Evolutionary conservation across 192 early-diverging fungal genomes (phyloP).

Genomic region (Phycomyces nitens): DNA sequence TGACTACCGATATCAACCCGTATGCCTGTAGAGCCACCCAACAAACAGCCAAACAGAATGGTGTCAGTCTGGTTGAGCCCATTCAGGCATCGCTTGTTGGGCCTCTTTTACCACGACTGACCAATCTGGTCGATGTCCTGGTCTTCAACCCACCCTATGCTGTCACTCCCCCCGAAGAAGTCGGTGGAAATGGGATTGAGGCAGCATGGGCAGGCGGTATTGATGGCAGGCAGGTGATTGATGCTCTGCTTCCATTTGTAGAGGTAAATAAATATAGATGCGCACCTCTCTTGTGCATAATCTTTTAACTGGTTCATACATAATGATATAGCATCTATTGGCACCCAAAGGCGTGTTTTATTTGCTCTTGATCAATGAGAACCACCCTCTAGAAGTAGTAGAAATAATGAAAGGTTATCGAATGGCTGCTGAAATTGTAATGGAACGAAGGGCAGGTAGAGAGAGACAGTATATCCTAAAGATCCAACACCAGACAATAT

Average conservation of each 20-base stretch:
- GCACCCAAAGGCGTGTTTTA: constrained; percentile 76
- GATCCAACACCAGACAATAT: constrained; percentile 28
- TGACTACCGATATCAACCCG: constrained; percentile 84
- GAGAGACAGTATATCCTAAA: constrained; percentile 56
- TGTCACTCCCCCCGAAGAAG: constrained; percentile 77
- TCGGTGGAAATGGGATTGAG: constrained; percentile 67
- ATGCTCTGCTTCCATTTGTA: constrained; percentile 71
- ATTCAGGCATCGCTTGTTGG: constrained; percentile 61
- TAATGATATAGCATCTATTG: constrained; percentile 50
- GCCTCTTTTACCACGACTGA: constrained; percentile 52
- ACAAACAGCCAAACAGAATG: constrained; percentile 58
- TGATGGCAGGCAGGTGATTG: constrained; percentile 85
- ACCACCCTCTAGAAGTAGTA: constrained; percentile 78
- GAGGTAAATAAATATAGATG: constrained; percentile 36
- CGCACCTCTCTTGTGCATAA: no score
- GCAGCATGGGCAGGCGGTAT: constrained; percentile 92
- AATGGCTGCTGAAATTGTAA: constrained; percentile 43
- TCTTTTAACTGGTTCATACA: no score
- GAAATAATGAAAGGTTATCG: constrained; percentile 52
- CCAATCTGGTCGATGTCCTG: constrained; percentile 67
- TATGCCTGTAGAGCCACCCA: constrained; percentile 64
- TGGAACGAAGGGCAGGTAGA: constrained; percentile 49
- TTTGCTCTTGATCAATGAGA: constrained; percentile 82
- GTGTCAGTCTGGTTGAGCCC: constrained; percentile 54
- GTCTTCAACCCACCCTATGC: constrained; percentile 97